Conservation (phyloP, 2,329 filamentous ascomycete species). For the Leptographium galeiforme region DNA sequence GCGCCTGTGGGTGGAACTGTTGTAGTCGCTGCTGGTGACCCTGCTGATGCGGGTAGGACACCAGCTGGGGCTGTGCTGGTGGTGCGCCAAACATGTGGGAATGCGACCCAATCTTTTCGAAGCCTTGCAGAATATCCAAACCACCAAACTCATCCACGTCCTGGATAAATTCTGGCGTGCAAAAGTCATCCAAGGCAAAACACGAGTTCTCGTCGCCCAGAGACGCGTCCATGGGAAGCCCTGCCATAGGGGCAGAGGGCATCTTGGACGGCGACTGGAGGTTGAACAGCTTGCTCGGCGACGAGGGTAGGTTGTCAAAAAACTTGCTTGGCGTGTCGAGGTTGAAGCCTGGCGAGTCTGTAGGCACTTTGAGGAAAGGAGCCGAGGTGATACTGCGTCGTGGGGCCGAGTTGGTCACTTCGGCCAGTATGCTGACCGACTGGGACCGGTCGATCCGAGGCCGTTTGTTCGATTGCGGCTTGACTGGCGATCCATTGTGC, state of each 20-base stretch:
- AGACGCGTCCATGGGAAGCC: conserved; percentile 4
- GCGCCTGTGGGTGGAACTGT: not conserved
- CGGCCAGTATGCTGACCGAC: conserved; percentile 47
- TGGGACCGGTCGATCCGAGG: conserved; percentile 49
- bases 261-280: conserved; percentile 24
- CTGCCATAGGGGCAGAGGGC: conserved; percentile 4
- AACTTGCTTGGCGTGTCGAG: conserved; percentile 45
- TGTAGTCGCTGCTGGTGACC: conserved; percentile 16
- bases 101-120: conserved; percentile 55
- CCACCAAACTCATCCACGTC: conserved; percentile 44
- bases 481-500: conserved; percentile 51
- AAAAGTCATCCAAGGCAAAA: conserved; percentile 37
- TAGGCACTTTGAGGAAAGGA: conserved; percentile 35
- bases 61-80: conserved; percentile 21
- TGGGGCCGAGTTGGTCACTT: conserved; percentile 40
- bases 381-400: conserved; percentile 38
- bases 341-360: conserved; percentile 20
- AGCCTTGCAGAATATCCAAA: conserved; percentile 62
- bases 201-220: conserved; percentile 28
- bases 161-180: conserved; percentile 41
- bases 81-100: conserved; percentile 14
- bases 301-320: conserved; percentile 41
- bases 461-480: conserved; percentile 42
- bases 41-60: conserved; percentile 17
- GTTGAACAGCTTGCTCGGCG: conserved; percentile 38